Percentiles rank a stretch among this genome's conserved stretches.
These are phyloP conservation scores for Albugo laibachii DNA, from an alignment of 352 stramenopile species.

Conservation along the genomic window DNA sequence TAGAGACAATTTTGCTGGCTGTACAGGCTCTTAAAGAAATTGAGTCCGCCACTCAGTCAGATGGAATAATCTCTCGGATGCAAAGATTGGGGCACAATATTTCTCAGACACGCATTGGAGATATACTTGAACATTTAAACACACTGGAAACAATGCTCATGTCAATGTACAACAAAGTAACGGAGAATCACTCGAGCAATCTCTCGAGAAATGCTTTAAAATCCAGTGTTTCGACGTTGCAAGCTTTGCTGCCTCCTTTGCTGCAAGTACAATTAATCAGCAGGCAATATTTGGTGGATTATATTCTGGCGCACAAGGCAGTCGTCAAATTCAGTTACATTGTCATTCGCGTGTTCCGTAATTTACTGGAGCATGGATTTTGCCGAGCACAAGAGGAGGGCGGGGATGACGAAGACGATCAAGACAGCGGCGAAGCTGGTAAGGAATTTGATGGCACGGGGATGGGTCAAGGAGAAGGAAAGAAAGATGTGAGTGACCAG, in stretches of 20 bases:
- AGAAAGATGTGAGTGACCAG: conserved; percentile 98
- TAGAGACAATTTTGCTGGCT: no score
- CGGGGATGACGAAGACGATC: conserved; percentile 66
- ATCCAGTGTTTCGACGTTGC: conserved; percentile 17
- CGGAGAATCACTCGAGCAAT: no score
- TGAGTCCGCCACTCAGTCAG: no score
- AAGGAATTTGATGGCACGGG: conserved; percentile 98
- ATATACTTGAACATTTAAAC: no score
- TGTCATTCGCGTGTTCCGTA: conserved; percentile 89
- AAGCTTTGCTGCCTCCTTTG: conserved; percentile 37
- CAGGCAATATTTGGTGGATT: conserved; percentile 54
- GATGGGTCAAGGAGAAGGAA: conserved; percentile 98
- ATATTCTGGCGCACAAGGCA: conserved; percentile 75
- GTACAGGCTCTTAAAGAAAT: no score
- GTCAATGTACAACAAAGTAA: no score
- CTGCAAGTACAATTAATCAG: conserved; percentile 52
- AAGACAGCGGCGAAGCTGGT: conserved; percentile 85
- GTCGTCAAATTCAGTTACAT: conserved; percentile 93
- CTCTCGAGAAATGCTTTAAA: no score
- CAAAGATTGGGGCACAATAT: no score
- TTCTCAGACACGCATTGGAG: no score
- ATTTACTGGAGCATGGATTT: conserved; percentile 92
- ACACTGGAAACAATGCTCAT: no score
- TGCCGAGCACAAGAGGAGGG: conserved; percentile 51
- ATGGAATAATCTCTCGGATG: no score